Base-by-base conservation (phyloP, 139 green algal genomes). In the Micromonas commoda region DNA sequence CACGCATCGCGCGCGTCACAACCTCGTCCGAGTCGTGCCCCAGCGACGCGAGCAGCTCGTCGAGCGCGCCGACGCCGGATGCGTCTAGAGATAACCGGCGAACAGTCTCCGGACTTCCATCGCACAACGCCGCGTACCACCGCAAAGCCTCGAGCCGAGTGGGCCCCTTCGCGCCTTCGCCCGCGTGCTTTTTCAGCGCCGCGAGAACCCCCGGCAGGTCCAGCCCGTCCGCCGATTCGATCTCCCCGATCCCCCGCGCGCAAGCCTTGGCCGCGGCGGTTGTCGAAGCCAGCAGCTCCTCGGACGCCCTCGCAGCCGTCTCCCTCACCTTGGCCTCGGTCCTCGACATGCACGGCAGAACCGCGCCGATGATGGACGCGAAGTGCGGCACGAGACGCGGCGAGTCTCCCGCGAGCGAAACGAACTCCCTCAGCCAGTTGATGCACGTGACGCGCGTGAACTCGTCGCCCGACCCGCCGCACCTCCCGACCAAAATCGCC, bases 281-380 rank as follows among this genome's bases (percentile, higher is more conserved):
- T 9, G 45, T 57, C 45, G 45, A 9, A 23, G 45, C 37, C 37
- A 87, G 77, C 70, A 84, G 80, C 61, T 80, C 79, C 3, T 73
- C 68, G 52, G 85, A 86, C 1, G 81, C 81, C 19, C 85, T 75
- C 54, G 71, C 53, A 0, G 82, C 83, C 54, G 85, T 54, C 87
- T 90, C 23, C n/a, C 78, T 1, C 72, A 85, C 81, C 65, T 87
- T 61, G 24, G 76, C 70, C 52, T 82, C 75, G 0, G 72, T 64
- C 76, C 90, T 81, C 26, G 85, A 88, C 69, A 96, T 90, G 83
- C 90, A 93, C 28, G 88, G 88, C 76, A 97, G 89, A 45, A 97
- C 85, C 13, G 89, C 88, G 0, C 77, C 82, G 60, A 97, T 85
- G 6, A 97, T 85, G 45, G 83, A 70, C 19, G 88, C 86, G 64